Evolutionary conservation across 2,329 filamentous ascomycete genomes (phyloP), one percentile per base, ranked within the genome.

Genomic region (Lomentospora prolificans): DNA sequence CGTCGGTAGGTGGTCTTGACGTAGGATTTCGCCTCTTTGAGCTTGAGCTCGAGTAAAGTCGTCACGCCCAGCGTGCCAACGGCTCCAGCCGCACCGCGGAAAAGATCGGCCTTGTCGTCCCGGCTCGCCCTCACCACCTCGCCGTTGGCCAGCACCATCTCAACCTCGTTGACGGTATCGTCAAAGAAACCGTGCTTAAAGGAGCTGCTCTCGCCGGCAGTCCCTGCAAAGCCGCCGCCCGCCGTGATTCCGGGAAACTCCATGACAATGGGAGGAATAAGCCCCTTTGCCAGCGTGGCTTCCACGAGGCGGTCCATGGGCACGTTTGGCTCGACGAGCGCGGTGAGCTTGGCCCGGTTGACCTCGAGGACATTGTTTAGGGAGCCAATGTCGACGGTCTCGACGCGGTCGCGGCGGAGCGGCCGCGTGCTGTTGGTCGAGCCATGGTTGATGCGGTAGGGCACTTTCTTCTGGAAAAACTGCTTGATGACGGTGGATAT

Each of bases 221-320:
- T 87, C 8, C 86, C 86, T 0, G 85, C 82, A 66, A 81, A 89
- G 3, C 84, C 85, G 39, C 86, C 86, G 24, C 86, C 86, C 2
- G 81, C 83, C 0, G 86, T 89, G 67, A 89, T 89, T 31, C 85
- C 86, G 0, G 85, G 85, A 61, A 89, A 89, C 66, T 89, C 86
- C 82, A 87, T 87, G 24, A 89, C 84, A 3, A 89, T 82, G 2
- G 84, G 84, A 0, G 86, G 85, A 2, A 89, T 75, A 3, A 89
- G 75, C 25, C 81, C 82, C 63, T 86, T 73, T n/a, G 72, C 72
- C 41, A 89, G 72, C 1, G 85, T 88, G 25, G 75, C 72, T 63
- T 84, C 80, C 53, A 88, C 84, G 17, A 90, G 77, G 0, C 74
- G 70, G 68, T 89, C 86, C 85, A 90, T 88, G 25, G 85, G 79